These are phyloP conservation scores for Pelargonium hybrid DNA, from an alignment of 441 rosid genomes.

Conservation along the genomic window DNA sequence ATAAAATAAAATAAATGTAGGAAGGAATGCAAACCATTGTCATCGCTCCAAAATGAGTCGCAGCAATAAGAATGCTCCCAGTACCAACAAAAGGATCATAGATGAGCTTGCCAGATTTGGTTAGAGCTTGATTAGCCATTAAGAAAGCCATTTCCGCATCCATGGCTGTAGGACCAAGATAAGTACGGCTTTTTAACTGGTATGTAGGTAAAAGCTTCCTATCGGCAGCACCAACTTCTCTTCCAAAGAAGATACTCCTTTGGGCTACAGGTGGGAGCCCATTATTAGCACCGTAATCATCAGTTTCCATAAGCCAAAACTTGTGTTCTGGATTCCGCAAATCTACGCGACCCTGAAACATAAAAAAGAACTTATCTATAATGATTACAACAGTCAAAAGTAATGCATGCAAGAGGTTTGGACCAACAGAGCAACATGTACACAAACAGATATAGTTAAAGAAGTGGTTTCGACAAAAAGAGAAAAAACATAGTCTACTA, in stretches of 20 bases:
- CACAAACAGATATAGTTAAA: background rate
- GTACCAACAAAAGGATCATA: conserved; percentile 97
- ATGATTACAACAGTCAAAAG: background rate
- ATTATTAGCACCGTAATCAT: conserved; percentile 59
- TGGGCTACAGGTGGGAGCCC: conserved; percentile 78
- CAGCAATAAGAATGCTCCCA: conserved; percentile 89
- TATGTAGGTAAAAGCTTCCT: conserved; percentile 81
- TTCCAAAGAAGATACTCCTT: conserved; percentile 73
- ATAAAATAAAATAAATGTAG: conserved; percentile 4
- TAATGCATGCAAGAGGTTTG: background rate
- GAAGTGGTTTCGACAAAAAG: background rate
- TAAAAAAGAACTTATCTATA: background rate
- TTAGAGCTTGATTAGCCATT: conserved; percentile 92
- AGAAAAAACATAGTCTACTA: background rate
- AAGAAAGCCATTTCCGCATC: conserved; percentile 98
- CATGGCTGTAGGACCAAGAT: conserved; percentile 99
- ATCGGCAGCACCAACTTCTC: conserved; percentile 86
- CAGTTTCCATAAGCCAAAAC: conserved; percentile 82
- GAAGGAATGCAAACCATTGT: conserved; percentile 54
- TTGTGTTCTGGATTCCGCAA: conserved; percentile 66
- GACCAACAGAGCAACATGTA: background rate
- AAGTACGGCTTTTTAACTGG: conserved; percentile 74
- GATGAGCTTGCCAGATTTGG: conserved; percentile 62
- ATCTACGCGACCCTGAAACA: conserved; percentile 66
- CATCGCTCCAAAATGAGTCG: conserved; percentile 88